These are phyloP conservation scores for Wickerhamiella qilinensis DNA, from an alignment of 805 yeast species.

Conservation along the genomic window DNA sequence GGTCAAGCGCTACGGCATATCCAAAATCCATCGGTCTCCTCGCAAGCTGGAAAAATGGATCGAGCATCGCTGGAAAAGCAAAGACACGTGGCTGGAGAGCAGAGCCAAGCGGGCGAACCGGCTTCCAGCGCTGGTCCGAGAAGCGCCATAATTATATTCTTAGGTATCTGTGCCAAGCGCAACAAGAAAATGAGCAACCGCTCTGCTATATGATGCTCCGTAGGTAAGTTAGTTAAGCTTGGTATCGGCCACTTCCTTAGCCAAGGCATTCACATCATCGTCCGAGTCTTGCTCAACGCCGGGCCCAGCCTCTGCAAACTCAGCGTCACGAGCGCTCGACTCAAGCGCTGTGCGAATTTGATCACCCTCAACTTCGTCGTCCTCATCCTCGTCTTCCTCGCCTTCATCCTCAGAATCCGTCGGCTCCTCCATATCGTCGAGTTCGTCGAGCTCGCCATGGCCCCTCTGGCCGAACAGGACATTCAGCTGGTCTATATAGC, in stretches of 20 bases:
- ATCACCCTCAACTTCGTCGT: conserved; percentile 25
- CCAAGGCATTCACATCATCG: conserved; percentile 37
- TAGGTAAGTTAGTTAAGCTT: background rate
- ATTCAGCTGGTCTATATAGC: conserved; percentile 41
- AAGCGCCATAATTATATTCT: background rate
- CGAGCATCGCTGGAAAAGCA: conserved; percentile 55
- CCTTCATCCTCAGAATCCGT: conserved; percentile 51
- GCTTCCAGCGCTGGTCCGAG: background rate
- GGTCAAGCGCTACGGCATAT: conserved; percentile 5
- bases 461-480: conserved; percentile 57
- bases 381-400: conserved; percentile 43
- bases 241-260: conserved; percentile 37
- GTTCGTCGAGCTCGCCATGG: conserved; percentile 72
- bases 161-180: background rate
- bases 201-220: background rate
- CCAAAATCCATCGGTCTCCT: conserved; percentile 10
- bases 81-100: conserved; percentile 35
- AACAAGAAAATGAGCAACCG: background rate
- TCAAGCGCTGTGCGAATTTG: conserved; percentile 23
- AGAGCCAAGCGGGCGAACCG: background rate
- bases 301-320: conserved; percentile 25
- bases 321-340: conserved; percentile 28
- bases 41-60: conserved; percentile 42
- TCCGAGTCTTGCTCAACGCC: conserved; percentile 28
- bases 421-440: conserved; percentile 85